Base-by-base conservation (phyloP, 202 grass and related monocot genomes). In the Schoenoplectus tabernaemontani region DNA sequence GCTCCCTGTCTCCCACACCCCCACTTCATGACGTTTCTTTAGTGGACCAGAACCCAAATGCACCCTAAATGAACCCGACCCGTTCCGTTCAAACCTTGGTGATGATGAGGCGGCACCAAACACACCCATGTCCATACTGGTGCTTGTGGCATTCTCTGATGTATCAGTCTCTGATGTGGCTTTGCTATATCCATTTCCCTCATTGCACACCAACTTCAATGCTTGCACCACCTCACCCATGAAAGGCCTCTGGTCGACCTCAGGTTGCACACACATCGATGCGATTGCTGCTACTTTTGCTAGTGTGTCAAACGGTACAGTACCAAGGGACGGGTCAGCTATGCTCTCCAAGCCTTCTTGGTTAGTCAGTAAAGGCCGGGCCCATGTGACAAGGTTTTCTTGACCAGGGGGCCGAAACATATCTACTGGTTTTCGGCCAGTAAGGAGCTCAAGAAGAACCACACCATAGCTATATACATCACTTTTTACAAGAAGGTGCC, bases 381-480 rank as follows among this genome's bases (percentile, higher is more conserved):
- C 86, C 96, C 96, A 99, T 77, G 96, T 90, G 1, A 96, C 90
- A 23, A 99, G 79, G 75, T 89, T 99, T 77, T 99, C 96, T 89
- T 99, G 96, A 66, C 96, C 96, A 48, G 90, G 71, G 59, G 90
- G 88, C 81, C 96, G 87, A n/a, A 85, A 87, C 90, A 99, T 96
- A 84, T 99, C 96, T 30, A 99, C 90, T 0, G 96, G 90, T 79
- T 99, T 99, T 83, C 88, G 90, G 67, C 96, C 90, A 1, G 92
- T 99, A 57, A 99, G 86, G 61, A 99, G 96, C 83, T 99, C 96
- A 7, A 99, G 85, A 82, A 99, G 92, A 79, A 99, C 96, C 44
- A 99, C 96, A 15, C 96, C 96, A 0, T 99, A 99, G 85, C 96
- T 99, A 83, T 99, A 99, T 63, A 99, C 96, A 80, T 99, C 96